phyloP scores from a whole-genome alignment of 176 grass and related monocot genomes.

The Aegilops umbellulata region DNA sequence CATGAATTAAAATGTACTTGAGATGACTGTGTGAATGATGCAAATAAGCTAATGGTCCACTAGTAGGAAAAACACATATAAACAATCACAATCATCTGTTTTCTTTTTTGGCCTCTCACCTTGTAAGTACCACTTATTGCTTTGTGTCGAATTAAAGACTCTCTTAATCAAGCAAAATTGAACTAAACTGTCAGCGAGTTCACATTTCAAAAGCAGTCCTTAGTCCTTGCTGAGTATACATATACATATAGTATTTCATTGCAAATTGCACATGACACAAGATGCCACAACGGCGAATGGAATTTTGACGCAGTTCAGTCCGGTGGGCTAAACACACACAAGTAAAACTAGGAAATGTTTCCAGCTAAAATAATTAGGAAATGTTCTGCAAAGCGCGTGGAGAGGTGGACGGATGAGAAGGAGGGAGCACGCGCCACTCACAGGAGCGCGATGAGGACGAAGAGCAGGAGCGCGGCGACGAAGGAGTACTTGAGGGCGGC shows the following conservation, averaged over 20 bases:
- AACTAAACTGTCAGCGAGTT: no score
- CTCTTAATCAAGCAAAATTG: no score
- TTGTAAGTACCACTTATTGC: no score
- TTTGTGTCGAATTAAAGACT: no score
- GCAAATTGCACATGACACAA: not conserved
- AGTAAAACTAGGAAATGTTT: not conserved
- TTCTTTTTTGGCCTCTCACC: no score
- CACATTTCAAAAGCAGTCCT: no score
- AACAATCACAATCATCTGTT: no score
- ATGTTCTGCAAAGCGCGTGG: not conserved
- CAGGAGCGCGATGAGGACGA: constrained; percentile 50
- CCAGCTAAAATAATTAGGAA: not conserved
- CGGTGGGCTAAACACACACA: not conserved
- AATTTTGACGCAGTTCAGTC: not conserved
- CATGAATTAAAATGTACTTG: no score
- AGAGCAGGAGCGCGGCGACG: constrained; percentile 44
- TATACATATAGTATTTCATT: not conserved
- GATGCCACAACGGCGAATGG: not conserved
- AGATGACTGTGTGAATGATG: no score
- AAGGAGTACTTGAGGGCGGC: constrained; percentile 55
- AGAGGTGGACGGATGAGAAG: not conserved
- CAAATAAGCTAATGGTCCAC: no score
- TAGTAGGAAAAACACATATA: no score
- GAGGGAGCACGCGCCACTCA: not conserved
- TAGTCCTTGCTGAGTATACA: no score